Evolutionary conservation across 1,284 basidiomycete species (phyloP).

Genomic region (Cutaneotrichosporon cyanovorans): DNA sequence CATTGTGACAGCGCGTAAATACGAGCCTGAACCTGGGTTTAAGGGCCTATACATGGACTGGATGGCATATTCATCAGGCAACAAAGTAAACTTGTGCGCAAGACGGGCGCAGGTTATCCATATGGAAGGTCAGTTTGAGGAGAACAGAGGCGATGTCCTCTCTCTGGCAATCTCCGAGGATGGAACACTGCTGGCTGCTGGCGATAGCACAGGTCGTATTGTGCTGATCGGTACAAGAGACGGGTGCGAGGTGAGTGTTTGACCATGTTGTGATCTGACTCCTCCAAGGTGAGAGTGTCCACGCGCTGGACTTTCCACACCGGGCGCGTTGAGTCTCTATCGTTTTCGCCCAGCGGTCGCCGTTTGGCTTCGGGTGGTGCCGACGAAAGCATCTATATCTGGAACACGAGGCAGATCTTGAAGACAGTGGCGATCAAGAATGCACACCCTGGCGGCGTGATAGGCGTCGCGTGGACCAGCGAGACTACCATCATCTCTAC

Average conservation of each 20-base stretch:
- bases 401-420: constrained; percentile 68
- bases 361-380: constrained; percentile 79
- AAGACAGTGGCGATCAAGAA: constrained; percentile 79
- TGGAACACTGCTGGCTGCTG: constrained; percentile 64
- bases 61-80: constrained; percentile 45
- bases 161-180: constrained; percentile 75
- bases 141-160: constrained; percentile 64
- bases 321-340: constrained; percentile 68
- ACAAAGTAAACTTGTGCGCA: constrained; percentile 54
- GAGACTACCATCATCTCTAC: constrained; percentile 58
- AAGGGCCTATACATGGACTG: too few species aligned
- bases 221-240: constrained; percentile 55
- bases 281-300: constrained; percentile 55
- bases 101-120: constrained; percentile 20
- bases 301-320: constrained; percentile 83
- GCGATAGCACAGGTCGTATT: constrained; percentile 54
- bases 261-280: not conserved
- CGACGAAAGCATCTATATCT: constrained; percentile 87
- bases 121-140: constrained; percentile 53
- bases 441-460: constrained; percentile 72
- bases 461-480: constrained; percentile 70
- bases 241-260: constrained; percentile 50
- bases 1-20: too few species aligned
- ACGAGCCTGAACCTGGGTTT: too few species aligned
- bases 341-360: constrained; percentile 66